Conservation (phyloP, 192 early-diverging fungal genomes). For the Podila epicladia region DNA sequence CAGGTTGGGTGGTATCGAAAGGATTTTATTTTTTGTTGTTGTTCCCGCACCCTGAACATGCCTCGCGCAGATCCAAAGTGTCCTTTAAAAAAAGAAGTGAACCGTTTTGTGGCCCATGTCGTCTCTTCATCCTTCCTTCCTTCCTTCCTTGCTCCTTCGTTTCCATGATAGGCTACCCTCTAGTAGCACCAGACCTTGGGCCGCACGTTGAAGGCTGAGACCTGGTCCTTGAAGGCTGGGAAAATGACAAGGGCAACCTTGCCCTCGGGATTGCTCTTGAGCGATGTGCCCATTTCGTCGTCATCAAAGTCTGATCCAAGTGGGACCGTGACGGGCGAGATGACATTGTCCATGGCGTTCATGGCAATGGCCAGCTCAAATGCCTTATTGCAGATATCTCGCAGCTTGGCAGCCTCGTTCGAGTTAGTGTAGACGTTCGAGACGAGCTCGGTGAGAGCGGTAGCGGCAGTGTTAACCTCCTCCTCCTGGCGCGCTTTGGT, state of each 20-base stretch:
- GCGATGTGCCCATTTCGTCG: conserved; percentile 36
- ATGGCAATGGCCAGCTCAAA: conserved; percentile 47
- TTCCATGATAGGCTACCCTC: background rate
- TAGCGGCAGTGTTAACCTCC: conserved; percentile 13
- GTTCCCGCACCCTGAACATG: background rate
- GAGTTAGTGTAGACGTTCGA: conserved; percentile 36
- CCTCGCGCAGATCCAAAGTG: background rate
- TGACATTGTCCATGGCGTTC: conserved; percentile 30
- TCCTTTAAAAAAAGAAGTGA: background rate
- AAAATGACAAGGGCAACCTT: conserved; percentile 49
- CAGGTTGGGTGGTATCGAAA: too few relatives aligned
- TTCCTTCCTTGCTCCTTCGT: background rate
- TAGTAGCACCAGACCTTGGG: conserved; percentile 48
- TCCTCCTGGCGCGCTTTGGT: conserved; percentile 33
- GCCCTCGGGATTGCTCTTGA: conserved; percentile 42
- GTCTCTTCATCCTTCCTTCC: background rate
- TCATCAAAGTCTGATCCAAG: conserved; percentile 35
- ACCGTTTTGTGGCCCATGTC: too few relatives aligned
- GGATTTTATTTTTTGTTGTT: too few relatives aligned
- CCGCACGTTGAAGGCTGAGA: conserved; percentile 25
- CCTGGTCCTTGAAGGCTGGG: conserved; percentile 34
- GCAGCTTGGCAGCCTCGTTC: conserved; percentile 37
- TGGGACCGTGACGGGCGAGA: conserved; percentile 10
- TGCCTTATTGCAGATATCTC: conserved; percentile 42
- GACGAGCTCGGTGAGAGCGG: conserved; percentile 19